Base-by-base conservation (phyloP, 768 basidiomycete species). In the Chalciporus pseudorubinellus region DNA sequence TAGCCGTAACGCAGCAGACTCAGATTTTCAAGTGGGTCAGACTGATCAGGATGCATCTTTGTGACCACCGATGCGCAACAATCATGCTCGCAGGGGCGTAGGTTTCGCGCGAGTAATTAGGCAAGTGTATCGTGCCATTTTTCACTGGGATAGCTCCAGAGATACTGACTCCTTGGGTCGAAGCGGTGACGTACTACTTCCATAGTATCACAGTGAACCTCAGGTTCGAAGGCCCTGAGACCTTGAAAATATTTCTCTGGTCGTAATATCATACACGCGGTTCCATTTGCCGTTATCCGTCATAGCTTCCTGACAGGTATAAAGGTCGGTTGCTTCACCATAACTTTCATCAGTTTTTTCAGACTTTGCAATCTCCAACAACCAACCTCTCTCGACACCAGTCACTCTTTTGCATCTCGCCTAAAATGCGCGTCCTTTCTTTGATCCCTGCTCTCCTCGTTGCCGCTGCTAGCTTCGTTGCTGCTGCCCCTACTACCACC, bases 381-480 rank as follows among this genome's bases (percentile, higher is more conserved):
- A 10, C 20, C 3, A 4, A 19, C 13, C 22, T 20, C 28, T 13
- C 20, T 31, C 47, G 7, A 34, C 12, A 46, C 50, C 51, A 52
- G 51, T 58, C 58, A 24, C 51, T 52, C 53, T 34, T 40, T 51
- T 55, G 38, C 41, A 47, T 13, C 53, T 51, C 48, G 48, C 48
- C 53, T 47, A 56, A 40, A 39, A 63, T 63, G 61, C 62, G 61
- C 31, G 59, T 61, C 59, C 62, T 63, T 49, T 61, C 62, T 6
- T 60, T 64, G 1, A 56, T 64, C 51, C 50, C 53, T 50, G 52
- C 62, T 2, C 20, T 64, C 49, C 29, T 60, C 16, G 40, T 59
- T 8, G 56, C 51, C 0, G 62, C 51, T 3, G 40, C 55, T 7
- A 50, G 59, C 53, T 48, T 64, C 13, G 59, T 61, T 10, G 52